Conservation (phyloP, 331 rosid genomes). For the Malus hybrid region DNA sequence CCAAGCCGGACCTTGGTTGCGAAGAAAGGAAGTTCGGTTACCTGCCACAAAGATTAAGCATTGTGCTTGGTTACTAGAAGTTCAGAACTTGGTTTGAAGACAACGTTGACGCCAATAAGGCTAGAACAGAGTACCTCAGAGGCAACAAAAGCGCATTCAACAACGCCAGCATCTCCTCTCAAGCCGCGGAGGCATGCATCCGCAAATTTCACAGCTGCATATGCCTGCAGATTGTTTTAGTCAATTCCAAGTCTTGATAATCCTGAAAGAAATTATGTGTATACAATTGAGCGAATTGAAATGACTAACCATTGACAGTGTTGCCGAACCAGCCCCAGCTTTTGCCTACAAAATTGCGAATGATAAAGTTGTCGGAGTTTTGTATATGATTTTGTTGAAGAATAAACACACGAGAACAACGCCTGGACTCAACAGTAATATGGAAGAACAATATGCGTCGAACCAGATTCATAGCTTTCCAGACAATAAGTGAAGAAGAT, state of each 20-base stretch:
- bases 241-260: neutral
- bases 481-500: neutral
- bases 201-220: constrained; percentile 79
- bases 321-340: constrained; percentile 98
- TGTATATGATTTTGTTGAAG: neutral
- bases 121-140: constrained; percentile 43
- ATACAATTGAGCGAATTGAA: neutral
- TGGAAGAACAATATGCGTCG: no score
- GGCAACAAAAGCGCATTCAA: constrained; percentile 74
- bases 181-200: constrained; percentile 62
- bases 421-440: neutral
- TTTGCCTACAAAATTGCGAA: constrained; percentile 59
- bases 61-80: neutral
- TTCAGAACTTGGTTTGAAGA: constrained; percentile 1
- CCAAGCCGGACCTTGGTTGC: constrained; percentile 87
- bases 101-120: no score
- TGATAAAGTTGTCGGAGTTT: neutral
- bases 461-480: neutral
- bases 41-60: constrained; percentile 32
- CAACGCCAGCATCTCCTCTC: constrained; percentile 74
- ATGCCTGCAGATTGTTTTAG: constrained; percentile 37
- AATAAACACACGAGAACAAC: neutral
- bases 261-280: neutral
- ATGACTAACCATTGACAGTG: constrained; percentile 76
- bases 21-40: constrained; percentile 78